Base-by-base conservation (phyloP, 139 green algal species). In the Edaphochlamys debaryana region DNA sequence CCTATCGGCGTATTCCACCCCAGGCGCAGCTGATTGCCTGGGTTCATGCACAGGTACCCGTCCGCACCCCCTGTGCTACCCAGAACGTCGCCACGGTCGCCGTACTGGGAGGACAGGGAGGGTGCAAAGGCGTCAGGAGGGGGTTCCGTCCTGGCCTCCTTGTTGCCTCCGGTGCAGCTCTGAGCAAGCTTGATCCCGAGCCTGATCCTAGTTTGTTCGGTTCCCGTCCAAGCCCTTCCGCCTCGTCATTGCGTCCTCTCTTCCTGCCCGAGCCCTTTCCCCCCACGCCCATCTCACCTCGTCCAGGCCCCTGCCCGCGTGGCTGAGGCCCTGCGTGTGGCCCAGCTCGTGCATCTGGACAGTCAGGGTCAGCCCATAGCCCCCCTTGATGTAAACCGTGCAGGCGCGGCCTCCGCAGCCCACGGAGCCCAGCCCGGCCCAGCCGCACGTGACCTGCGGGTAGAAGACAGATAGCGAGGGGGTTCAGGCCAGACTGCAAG, bases 281-380 rank as follows among this genome's bases (percentile, higher is more conserved):
- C 7, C 29, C 9, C 62, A 8, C 34, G 4, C 6, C n/a, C 25
- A 23, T 32, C 56, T 11, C 50, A 77, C 78, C 78, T 84, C 78
- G 32, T 77, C 78, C 0, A 42, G 36, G 20, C 78, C 78, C 2
- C 25, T 27, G 13, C 66, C 78, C 13, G 78, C 66, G 64, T 84
- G 78, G 48, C 78, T 84, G 36, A 84, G 78, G 13, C 78, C 78
- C 48, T 68, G 48, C 36, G 78, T 84, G 78, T 84, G 78, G 66
- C 78, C 36, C 48, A 84, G 48, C 78, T 84, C 78, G 78, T 84
- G 78, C 48, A 84, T 69, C 48, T 64, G 34, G 29, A 84, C 66
- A 27, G 27, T 36, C 27, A 77, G 50, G 64, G 42, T 62, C 15
- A 3, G 23, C 5, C 48, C 66, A 23, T 68, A 69, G 13, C 1